These are phyloP conservation scores for Exophiala bonariae DNA, from an alignment of 2,329 filamentous ascomycete genomes.

Conservation along the genomic window DNA sequence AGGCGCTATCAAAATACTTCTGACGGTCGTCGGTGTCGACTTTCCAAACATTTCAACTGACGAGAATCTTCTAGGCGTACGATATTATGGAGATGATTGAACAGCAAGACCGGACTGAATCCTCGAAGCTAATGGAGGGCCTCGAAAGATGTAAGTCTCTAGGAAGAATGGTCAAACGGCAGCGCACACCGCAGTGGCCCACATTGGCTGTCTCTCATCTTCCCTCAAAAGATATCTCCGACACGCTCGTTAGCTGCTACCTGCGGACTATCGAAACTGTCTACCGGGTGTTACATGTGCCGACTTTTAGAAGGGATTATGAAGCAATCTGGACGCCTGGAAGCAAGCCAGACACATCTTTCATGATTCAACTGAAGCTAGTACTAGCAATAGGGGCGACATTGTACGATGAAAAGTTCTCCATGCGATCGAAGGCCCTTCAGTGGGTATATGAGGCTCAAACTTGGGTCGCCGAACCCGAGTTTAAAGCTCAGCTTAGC, in stretches of 20 bases:
- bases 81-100: slow-evolving; percentile 47
- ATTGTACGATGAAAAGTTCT: slow-evolving; percentile 52
- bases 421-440: slow-evolving; percentile 50
- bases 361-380: slow-evolving; percentile 59
- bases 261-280: slow-evolving; percentile 59
- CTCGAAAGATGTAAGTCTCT: slow-evolving; percentile 56
- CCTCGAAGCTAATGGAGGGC: slow-evolving; percentile 35
- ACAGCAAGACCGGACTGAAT: slow-evolving; percentile 37
- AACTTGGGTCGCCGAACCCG: slow-evolving; percentile 54
- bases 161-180: slow-evolving; percentile 53
- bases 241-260: slow-evolving; percentile 81
- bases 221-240: slow-evolving; percentile 68
- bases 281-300: slow-evolving; percentile 58
- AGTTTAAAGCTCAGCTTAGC: slow-evolving; percentile 37
- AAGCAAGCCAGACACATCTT: slow-evolving; percentile 49
- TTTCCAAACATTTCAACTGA: too few relatives aligned
- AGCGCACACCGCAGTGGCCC: slow-evolving; percentile 51
- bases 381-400: slow-evolving; percentile 59
- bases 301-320: slow-evolving; percentile 58
- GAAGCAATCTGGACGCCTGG: slow-evolving; percentile 49
- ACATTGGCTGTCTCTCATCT: slow-evolving; percentile 43
- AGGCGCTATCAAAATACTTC: too few relatives aligned
- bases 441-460: slow-evolving; percentile 61
- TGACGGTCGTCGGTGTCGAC: too few relatives aligned
- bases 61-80: slow-evolving; percentile 34